Conservation (phyloP, 164 flowering plant species). For the Vitis rupestris region DNA sequence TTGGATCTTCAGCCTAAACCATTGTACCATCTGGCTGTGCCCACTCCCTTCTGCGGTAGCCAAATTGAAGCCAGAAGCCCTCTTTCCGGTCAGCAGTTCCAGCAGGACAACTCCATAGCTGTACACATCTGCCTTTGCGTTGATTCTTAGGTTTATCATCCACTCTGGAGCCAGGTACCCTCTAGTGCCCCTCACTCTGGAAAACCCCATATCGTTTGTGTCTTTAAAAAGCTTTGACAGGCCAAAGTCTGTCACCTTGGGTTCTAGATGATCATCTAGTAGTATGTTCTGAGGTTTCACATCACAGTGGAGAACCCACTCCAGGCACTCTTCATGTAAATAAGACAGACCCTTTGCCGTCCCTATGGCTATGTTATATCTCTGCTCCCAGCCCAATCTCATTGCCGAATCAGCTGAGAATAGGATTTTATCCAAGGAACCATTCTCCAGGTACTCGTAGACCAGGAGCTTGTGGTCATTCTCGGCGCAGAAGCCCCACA, state of each 20-base stretch:
- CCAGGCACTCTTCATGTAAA: slow-evolving; percentile 6
- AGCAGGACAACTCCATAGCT: slow-evolving; percentile 23
- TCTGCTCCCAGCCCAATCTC: neutral
- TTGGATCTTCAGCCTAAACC: neutral
- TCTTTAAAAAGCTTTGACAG: neutral
- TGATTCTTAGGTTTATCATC: slow-evolving; percentile 12
- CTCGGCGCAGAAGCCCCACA: slow-evolving; percentile 6
- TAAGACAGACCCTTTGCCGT: slow-evolving; percentile 5
- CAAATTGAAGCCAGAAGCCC: neutral
- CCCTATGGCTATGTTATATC: slow-evolving; percentile 1
- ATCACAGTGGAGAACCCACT: no score
- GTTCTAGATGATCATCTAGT: slow-evolving; percentile 4
- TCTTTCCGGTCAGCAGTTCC: slow-evolving; percentile 6
- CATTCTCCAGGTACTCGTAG: slow-evolving; percentile 1
- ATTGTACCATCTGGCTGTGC: neutral
- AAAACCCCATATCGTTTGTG: neutral
- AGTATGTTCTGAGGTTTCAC: slow-evolving; percentile 5
- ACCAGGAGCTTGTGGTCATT: neutral
- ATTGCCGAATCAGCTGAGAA: neutral
- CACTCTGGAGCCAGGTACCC: slow-evolving; percentile 18
- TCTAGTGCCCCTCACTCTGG: slow-evolving; percentile 3
- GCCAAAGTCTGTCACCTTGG: neutral
- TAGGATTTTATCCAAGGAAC: slow-evolving; percentile 4
- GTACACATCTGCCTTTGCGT: slow-evolving; percentile 22
- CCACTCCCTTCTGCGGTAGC: neutral